Conservation (phyloP, 1,284 basidiomycete species). For the Ceratobasidium sp. region DNA sequence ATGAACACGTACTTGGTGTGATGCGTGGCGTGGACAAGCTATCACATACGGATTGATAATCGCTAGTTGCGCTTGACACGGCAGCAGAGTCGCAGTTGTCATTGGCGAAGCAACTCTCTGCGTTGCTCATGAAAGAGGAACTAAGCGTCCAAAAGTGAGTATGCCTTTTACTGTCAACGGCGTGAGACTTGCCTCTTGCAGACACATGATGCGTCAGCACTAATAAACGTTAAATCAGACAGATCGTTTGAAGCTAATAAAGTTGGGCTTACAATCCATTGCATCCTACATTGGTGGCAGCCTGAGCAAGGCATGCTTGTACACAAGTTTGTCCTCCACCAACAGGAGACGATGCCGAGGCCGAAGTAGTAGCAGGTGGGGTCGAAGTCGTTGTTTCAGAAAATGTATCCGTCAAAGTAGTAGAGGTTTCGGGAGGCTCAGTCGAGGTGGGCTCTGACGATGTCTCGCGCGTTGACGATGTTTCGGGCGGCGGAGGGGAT, state of each 20-base stretch:
- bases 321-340: slow-evolving; percentile 20
- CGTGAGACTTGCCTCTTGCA: not conserved
- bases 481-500: too few relatives aligned
- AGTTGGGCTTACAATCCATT: not conserved
- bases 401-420: too few relatives aligned
- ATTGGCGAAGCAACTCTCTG: not conserved
- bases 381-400: not conserved
- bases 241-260: too few relatives aligned
- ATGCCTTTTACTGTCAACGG: too few relatives aligned
- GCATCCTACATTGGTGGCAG: not conserved
- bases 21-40: not conserved
- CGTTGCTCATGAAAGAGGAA: not conserved
- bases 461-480: too few relatives aligned
- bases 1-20: not conserved
- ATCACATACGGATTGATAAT: not conserved
- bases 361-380: too few relatives aligned
- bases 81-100: not conserved
- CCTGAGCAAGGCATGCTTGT: slow-evolving; percentile 4
- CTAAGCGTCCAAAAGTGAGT: not conserved
- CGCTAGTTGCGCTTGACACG: not conserved
- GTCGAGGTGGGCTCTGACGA: too few relatives aligned
- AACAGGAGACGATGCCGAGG: not conserved
- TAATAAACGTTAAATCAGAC: not conserved
- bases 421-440: too few relatives aligned
- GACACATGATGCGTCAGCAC: not conserved